Conservation (phyloP, 2,329 filamentous ascomycete species). For the Xylaria sp. region DNA sequence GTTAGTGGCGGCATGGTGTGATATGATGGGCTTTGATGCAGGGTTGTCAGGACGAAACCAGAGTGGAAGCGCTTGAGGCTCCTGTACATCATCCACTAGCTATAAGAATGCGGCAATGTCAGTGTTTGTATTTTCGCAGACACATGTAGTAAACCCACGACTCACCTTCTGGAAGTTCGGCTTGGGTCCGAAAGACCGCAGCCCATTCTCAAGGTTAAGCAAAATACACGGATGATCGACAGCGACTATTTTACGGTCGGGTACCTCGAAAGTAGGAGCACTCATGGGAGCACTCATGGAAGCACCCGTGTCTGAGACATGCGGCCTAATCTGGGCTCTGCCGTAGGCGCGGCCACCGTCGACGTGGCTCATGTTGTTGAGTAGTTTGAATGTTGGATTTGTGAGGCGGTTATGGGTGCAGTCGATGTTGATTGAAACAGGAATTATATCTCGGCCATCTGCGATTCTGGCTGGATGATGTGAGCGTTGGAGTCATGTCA, state of each 20-base stretch:
- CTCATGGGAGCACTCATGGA: slow-evolving; percentile 33
- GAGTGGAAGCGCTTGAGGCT: slow-evolving; percentile 64
- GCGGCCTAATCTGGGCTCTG: not conserved
- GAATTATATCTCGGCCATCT: not conserved
- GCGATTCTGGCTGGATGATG: not conserved
- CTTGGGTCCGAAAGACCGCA: slow-evolving; percentile 48
- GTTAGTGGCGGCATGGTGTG: slow-evolving; percentile 75
- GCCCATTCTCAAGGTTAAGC: slow-evolving; percentile 48
- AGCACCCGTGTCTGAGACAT: slow-evolving; percentile 21
- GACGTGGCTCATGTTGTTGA: slow-evolving; percentile 4
- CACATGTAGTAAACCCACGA: not conserved
- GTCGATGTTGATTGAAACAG: not conserved
- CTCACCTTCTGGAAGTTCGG: slow-evolving; percentile 47
- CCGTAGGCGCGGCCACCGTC: slow-evolving; percentile 4
- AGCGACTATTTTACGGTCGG: slow-evolving; percentile 47
- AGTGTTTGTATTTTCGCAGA: not conserved
- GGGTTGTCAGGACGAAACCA: slow-evolving; percentile 81
- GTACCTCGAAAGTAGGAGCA: slow-evolving; percentile 47
- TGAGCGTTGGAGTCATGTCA: not conserved
- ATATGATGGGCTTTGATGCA: slow-evolving; percentile 77
- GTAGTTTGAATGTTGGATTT: not conserved
- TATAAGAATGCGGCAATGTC: slow-evolving; percentile 21
- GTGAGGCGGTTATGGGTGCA: not conserved
- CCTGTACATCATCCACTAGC: slow-evolving; percentile 37
- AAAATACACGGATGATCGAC: slow-evolving; percentile 53